Evolutionary conservation across 129 eudicot species (phyloP), one percentile per base, ranked within the genome.

Genomic region (Scalesia atractyloides): DNA sequence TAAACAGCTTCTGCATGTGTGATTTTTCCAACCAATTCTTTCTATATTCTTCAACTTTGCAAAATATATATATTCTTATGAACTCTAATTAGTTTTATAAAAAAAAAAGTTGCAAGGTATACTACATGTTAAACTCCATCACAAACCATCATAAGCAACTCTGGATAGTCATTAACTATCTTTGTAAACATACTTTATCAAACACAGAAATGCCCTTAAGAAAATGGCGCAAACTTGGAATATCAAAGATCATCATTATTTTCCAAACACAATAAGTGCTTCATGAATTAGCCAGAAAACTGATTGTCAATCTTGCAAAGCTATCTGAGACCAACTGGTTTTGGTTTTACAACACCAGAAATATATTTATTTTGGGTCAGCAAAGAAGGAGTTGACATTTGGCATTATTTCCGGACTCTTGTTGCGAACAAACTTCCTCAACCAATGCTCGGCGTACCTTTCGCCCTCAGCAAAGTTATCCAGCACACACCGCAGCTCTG

Each of bases 391-490:
- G 78, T 93, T 93, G 78, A 93, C 41, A 46, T 79, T n/a, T 34
- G 96, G 98, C 96, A 93, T 89, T 76, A 93, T 85, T 80, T 93
- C 90, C 0, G 96, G 95, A 19, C 84, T 13, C 85, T 74, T 87
- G 79, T 83, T 79, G 62, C 95, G 92, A 57, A 93, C 95, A 70
- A 43, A 89, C 76, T 86, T 93, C 82, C 98, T 85, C n/a, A 93
- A 75, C 14, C 81, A 63, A 79, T 93, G 92, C 73, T 93, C 82
- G 0, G 92, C 64, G 37, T 93, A 93, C 75, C 75, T 93, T 68
- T 93, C 95, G 9, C 98, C 98, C 83, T 93, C 98, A 17, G 81
- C 84, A 81, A 51, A 76, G 83, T 93, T 93, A 19, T 89, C 98
- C 81, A 93, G 82, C 26, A 93, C 66, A 58, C 97, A n/a, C 96